Base-by-base conservation (phyloP, 306 rosid genomes). In the Hippophae rhamnoides region DNA sequence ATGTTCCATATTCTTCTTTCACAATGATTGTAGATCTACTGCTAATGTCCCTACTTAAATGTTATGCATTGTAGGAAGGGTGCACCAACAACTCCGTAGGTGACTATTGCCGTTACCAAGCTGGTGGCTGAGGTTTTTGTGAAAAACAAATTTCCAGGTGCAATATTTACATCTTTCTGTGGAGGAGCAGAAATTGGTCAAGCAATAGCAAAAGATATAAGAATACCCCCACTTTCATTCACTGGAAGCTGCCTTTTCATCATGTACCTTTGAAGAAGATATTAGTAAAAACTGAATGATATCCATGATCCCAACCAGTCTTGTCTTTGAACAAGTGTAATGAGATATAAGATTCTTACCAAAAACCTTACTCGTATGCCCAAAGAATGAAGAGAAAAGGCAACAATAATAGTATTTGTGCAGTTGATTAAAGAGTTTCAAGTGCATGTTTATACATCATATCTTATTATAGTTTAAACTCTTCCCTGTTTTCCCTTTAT, bases 131-230 rank as follows among this genome's bases (percentile, higher is more conserved):
- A 82, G 74, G 99, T 92, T 80, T 87, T 92, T 61, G 93, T 79
- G 81, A 85, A 62, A 84, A 92, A 92, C 77, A 80, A 83, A n/a
- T 74, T 92, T 71, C 99, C 96, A 0, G 79, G 88, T 71, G 89
- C 96, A 43, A 83, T 92, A 73, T 92, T 92, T 78, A 88, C 99
- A 25, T 76, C 94, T 41, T 84, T 92, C 74, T 92, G 99, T 65
- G 99, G 99, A 47, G 96, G 95, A 62, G 86, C 90, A 67, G 99
- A 84, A 59, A 82, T 92, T 68, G 99, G 99, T 68, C 86, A 84
- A 57, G 99, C 99, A 71, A 82, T 92, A 69, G 69, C 95, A 8
- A 80, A 83, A 69, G 99, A 88, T 73, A 69, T 78, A 27, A 82
- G 96, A 61, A 88, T 92, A 63, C 85, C 86, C 43, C 81, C 88